Conservation (phyloP, 805 yeast species). For the Barnettozyma botsteinii region DNA sequence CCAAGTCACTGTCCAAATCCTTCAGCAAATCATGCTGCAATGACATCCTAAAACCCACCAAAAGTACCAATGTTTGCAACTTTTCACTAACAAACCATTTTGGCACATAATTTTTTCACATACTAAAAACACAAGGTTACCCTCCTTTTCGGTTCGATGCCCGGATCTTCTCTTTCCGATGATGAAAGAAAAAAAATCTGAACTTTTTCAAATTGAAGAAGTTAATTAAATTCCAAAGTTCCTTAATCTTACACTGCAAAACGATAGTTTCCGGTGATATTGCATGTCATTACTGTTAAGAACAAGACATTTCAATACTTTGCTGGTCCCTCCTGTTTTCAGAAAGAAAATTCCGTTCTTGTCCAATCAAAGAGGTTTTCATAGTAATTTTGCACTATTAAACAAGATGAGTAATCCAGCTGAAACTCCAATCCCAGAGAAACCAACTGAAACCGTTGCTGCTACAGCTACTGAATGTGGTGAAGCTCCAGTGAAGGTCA, state of each 20-base stretch:
- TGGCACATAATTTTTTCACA: neutral
- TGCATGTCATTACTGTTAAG: slow-evolving; percentile 13
- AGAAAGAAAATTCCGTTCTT: slow-evolving; percentile 3
- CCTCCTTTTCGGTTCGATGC: too few species aligned
- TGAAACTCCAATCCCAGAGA: slow-evolving; percentile 13
- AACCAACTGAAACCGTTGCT: slow-evolving; percentile 11
- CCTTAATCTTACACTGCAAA: neutral
- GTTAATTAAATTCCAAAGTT: neutral
- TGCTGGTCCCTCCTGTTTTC: slow-evolving; percentile 3
- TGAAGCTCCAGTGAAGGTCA: slow-evolving; percentile 37
- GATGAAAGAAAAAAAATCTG: neutral
- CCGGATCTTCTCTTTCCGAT: neutral
- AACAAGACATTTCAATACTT: slow-evolving; percentile 3
- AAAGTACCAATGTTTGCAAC: too few species aligned
- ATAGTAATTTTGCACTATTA: slow-evolving; percentile 2
- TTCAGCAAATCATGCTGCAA: slow-evolving; percentile 24
- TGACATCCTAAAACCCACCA: too few species aligned
- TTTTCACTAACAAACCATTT: too few species aligned
- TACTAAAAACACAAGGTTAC: too few species aligned
- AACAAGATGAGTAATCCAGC: slow-evolving; percentile 15
- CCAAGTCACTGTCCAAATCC: slow-evolving; percentile 27
- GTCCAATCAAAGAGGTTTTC: slow-evolving; percentile 5
- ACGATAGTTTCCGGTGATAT: slow-evolving; percentile 3
- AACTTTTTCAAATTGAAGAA: neutral
- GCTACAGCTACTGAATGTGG: slow-evolving; percentile 20